Evolutionary conservation across 352 stramenopile genomes (phyloP).

Genomic region (Saprolegnia parasitica): DNA sequence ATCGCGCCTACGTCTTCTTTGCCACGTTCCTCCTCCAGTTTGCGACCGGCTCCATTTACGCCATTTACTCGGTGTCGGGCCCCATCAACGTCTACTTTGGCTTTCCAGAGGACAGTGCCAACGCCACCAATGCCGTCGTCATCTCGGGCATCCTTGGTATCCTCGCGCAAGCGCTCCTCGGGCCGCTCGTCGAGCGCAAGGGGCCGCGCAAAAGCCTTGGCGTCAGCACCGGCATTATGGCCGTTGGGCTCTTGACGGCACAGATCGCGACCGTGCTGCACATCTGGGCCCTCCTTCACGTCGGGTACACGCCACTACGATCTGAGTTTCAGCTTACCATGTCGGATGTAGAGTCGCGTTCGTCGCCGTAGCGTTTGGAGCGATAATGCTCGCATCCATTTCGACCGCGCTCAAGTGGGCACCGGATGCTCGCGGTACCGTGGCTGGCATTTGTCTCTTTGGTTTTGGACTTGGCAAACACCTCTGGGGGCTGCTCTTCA

Average conservation of each 20-base stretch:
- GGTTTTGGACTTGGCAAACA: slow-evolving; percentile 29
- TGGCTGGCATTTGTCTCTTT: slow-evolving; percentile 13
- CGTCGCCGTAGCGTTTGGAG: background rate
- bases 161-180: slow-evolving; percentile 14
- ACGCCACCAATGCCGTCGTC: background rate
- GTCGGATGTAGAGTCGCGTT: too few species aligned
- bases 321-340: too few species aligned
- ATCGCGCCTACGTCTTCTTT: slow-evolving; percentile 9
- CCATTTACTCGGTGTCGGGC: background rate
- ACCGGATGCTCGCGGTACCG: slow-evolving; percentile 7
- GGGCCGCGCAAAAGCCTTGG: slow-evolving; percentile 24
- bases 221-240: background rate
- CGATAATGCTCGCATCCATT: slow-evolving; percentile 9
- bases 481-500: slow-evolving; percentile 15
- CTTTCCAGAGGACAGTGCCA: background rate
- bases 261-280: slow-evolving; percentile 7
- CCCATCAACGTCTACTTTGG: slow-evolving; percentile 16
- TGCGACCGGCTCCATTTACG: slow-evolving; percentile 21
- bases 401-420: slow-evolving; percentile 24
- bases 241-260: slow-evolving; percentile 3
- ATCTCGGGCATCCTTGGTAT: slow-evolving; percentile 1
- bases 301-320: slow-evolving; percentile 29
- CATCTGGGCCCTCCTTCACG: background rate
- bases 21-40: slow-evolving; percentile 6
- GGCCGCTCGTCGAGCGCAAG: slow-evolving; percentile 26